Evolutionary conservation across 225 moss, liverwort and hornwort genomes (phyloP).

Genomic region (Pseudoscleropodium purum): DNA sequence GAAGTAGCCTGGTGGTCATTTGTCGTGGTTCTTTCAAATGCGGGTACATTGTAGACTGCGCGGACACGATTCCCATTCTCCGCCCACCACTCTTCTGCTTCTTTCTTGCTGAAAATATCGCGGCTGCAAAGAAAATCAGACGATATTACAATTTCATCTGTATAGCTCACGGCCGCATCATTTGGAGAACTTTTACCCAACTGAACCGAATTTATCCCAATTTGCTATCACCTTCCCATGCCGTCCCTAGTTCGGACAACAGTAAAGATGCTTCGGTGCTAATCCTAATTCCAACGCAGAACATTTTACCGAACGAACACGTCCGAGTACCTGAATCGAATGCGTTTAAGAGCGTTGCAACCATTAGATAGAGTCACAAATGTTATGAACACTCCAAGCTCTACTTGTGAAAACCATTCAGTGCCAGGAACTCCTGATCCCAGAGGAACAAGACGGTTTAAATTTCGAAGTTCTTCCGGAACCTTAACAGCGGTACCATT

Average conservation of each 20-base stretch:
- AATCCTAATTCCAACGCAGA: not conserved
- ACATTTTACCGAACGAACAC: not conserved
- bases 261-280: not conserved
- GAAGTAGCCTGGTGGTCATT: conserved; percentile 39
- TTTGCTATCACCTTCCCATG: not conserved
- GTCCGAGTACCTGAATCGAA: conserved; percentile 48
- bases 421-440: conserved; percentile 26
- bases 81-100: conserved; percentile 60
- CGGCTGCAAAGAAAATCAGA: conserved; percentile 23
- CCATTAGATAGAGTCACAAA: conserved; percentile 44
- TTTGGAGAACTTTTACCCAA: not conserved
- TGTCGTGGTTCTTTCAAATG: conserved; percentile 37
- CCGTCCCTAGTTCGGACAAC: not conserved
- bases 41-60: conserved; percentile 44
- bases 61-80: conserved; percentile 55
- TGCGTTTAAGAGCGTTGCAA: conserved; percentile 46
- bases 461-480: conserved; percentile 13
- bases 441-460: conserved; percentile 5
- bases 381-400: conserved; percentile 61
- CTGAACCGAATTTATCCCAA: not conserved
- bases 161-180: not conserved
- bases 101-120: conserved; percentile 55
- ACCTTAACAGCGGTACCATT: conserved; percentile 34
- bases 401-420: conserved; percentile 64
- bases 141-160: not conserved